phyloP scores from a whole-genome alignment of 176 grass and related monocot species.

The Eragrostis curvula region DNA sequence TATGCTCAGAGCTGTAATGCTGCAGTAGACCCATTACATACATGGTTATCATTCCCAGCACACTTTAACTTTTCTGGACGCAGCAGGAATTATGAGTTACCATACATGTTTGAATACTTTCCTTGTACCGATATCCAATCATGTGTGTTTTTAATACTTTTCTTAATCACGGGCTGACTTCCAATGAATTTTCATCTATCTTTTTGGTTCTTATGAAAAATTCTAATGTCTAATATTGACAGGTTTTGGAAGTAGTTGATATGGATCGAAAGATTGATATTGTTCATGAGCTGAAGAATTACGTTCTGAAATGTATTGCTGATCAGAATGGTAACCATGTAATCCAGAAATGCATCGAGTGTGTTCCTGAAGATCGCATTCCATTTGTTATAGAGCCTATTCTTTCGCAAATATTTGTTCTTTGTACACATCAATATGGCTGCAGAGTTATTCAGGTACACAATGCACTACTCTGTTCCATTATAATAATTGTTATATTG shows the following conservation, averaged over 20 bases:
- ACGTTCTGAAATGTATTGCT: constrained; percentile 77
- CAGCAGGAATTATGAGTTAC: background rate
- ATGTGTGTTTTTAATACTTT: background rate
- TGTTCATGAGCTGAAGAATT: constrained; percentile 79
- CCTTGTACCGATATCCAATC: background rate
- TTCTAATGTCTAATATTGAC: constrained; percentile 24
- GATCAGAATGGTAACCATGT: constrained; percentile 99
- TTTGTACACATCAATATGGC: constrained; percentile 95
- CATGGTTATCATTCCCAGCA: background rate
- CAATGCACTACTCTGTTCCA: background rate
- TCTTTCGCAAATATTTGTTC: constrained; percentile 60
- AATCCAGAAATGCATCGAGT: constrained; percentile 98
- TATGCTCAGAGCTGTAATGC: background rate
- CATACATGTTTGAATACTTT: background rate
- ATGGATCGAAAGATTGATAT: constrained; percentile 79
- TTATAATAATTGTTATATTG: background rate
- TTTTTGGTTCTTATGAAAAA: background rate
- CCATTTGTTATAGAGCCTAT: constrained; percentile 76
- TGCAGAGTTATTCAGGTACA: constrained; percentile 98
- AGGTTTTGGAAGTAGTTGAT: constrained; percentile 96
- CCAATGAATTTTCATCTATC: constrained; percentile 9
- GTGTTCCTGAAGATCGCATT: constrained; percentile 88
- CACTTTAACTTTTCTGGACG: background rate
- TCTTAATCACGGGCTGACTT: background rate
- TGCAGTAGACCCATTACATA: background rate